Evolutionary conservation across 345 rosid species (phyloP).

Genomic region (Populus davidiana): DNA sequence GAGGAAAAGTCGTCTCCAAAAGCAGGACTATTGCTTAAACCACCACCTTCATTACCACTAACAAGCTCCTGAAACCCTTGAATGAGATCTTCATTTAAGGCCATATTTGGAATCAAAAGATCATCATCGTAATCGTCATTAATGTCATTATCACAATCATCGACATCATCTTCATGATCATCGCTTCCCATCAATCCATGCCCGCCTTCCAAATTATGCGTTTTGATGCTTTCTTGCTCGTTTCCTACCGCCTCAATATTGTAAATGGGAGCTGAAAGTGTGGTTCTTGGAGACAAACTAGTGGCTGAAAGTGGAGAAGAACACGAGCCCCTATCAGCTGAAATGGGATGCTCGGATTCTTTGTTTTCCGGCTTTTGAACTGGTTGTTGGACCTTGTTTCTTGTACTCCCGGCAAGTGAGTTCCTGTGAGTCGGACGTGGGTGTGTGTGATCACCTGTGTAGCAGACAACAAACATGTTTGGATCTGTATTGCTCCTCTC

Average conservation of each 20-base stretch:
- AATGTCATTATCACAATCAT: not conserved
- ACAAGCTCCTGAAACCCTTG: conserved; percentile 29
- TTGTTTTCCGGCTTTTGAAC: conserved; percentile 20
- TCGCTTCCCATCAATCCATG: conserved; percentile 11
- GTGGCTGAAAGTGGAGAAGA: conserved; percentile 17
- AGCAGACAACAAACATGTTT: conserved; percentile 57
- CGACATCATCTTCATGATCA: conserved; percentile 14
- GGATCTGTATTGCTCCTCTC: conserved; percentile 70
- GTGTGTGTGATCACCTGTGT: conserved; percentile 86
- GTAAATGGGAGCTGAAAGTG: conserved; percentile 37
- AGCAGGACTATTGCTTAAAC: conserved; percentile 7
- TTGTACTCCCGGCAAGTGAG: conserved; percentile 86
- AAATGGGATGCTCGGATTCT: conserved; percentile 2
- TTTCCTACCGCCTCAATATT: conserved; percentile 13
- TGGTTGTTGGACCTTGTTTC: conserved; percentile 48
- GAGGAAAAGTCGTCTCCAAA: conserved; percentile 35
- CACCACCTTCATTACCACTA: not conserved
- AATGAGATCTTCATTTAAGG: conserved; percentile 51
- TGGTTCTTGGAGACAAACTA: conserved; percentile 56
- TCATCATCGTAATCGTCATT: conserved; percentile 42
- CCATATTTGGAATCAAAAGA: conserved; percentile 53
- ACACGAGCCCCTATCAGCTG: conserved; percentile 6
- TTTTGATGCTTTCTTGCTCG: not conserved
- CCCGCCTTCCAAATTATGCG: conserved; percentile 4
- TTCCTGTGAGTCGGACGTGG: conserved; percentile 87